A percentile compares a stretch with the other conserved stretches of the same genome.
Evolutionary conservation across 2,329 filamentous ascomycete species (phyloP).

Genomic region (Trichoderma polysporum): DNA sequence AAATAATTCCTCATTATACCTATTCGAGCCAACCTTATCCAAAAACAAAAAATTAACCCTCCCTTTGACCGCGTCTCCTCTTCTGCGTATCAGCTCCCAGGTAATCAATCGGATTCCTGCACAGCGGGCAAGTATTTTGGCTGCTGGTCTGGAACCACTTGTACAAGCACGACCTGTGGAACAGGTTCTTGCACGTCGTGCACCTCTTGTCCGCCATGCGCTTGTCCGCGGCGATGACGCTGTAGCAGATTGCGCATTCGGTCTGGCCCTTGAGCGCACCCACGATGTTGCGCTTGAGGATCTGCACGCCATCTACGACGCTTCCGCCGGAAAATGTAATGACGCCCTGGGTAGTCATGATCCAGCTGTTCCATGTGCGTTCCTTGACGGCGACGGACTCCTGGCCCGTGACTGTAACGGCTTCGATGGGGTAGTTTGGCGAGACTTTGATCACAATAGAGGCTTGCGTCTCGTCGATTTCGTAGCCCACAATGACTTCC

Average conservation of each 20-base stretch:
- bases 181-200: constrained; percentile 88
- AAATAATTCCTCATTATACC: neutral
- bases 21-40: neutral
- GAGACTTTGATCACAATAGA: constrained; percentile 81
- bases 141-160: constrained; percentile 97
- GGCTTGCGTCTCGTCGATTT: constrained; percentile 83
- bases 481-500: constrained; percentile 81
- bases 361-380: constrained; percentile 89
- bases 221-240: constrained; percentile 84
- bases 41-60: neutral
- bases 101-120: constrained; percentile 80
- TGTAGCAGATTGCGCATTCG: constrained; percentile 97
- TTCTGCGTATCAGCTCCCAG: constrained; percentile 42
- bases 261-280: constrained; percentile 88
- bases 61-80: constrained; percentile 33
- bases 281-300: constrained; percentile 83
- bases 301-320: constrained; percentile 80
- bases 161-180: constrained; percentile 86
- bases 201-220: constrained; percentile 90
- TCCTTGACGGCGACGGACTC: constrained; percentile 86
- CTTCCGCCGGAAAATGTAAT: constrained; percentile 91
- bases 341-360: constrained; percentile 83
- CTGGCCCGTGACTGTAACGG: constrained; percentile 71
- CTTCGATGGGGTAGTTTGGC: constrained; percentile 76
- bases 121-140: constrained; percentile 87